Base-by-base conservation (phyloP, 495 filamentous ascomycete species). In the Tuber microsphaerosporum region DNA sequence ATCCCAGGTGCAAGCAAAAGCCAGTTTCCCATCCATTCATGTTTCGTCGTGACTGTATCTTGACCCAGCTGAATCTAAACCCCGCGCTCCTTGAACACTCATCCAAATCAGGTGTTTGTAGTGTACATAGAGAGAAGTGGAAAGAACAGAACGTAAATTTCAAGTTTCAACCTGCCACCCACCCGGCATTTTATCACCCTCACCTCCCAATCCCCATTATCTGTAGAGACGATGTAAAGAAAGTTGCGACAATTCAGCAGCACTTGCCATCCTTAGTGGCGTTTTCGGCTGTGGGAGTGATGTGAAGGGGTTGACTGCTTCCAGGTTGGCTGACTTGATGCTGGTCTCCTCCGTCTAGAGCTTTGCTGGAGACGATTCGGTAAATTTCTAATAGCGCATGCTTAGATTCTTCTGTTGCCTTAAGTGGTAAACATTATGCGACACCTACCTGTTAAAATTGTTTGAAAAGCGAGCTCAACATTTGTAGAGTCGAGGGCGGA, bases 401-500 rank as follows among this genome's bases (percentile, higher is more conserved):
- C 65, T 70, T 48, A 43, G 56, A 22, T 73, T 42, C 56, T 46
- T 14, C 43, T 4, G 19, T 12, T 48, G 56, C 56, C 5, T 17
- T 65, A 17, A 6, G 26, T 31, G 42, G 46, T 19, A 48, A 51
- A 14, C 45, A 39, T 71, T 70, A 3, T 42, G 22, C 71, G 41
- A 74, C 56, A 85, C 89, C 70, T 87, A 97, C 95, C 96, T 84
- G 96, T 98, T 83, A 99, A 88, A 84, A 98, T 98, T 84, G 98
- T 98, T 85, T 98, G 95, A 89, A 99, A 99, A 73, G 96, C 95
- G 83, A 99, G 91, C 87, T 99, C 96, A 76, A 99, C 96, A 83
- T 99, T 99, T 87, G 93, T 98, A 78, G 96, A 96, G 83, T 99
- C 96, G 77, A 99, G 90, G 69, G 96, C 96, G 69, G 96, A 99